Evolutionary conservation across 768 basidiomycete species (phyloP), one percentile per base, ranked within the genome.

Genomic region (Suillus bovinus): DNA sequence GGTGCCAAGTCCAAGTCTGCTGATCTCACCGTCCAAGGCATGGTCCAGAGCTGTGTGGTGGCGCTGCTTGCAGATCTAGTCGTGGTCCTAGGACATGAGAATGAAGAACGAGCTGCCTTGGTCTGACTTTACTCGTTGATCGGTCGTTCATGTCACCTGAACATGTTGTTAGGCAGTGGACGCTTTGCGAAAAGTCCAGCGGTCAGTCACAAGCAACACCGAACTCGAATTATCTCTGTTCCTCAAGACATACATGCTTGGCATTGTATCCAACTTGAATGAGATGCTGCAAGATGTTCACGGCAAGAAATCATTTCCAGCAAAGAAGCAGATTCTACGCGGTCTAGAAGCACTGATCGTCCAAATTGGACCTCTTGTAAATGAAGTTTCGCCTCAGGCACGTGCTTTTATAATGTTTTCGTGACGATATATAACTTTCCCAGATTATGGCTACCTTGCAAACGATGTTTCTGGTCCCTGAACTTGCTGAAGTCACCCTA

Each of bases 381-480:
- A 81, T 49, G 85, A 84, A 52, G 89, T 94, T 59, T 88, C 93
- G 5, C 93, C 94, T 22, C 96, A 98, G 86, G 96, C 94, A 67
- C 60, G 79, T 72, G 22, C 60, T 61, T 39, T 42, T 27, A 27
- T 55, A 24, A 22, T 61, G 10, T 38, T 36, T 59, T 36, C 3
- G 34, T 22, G 41, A 16, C 16, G 39, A 47, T 63, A 33, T 62
- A 67, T 1, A 67, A 66, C 11, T 27, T 55, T 62, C 29, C 17
- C 46, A 99, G 96, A 89, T 98, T 67, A 94, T 99, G 91, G 94
- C 96, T 0, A 94, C 91, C 20, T 83, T 99, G 42, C 96, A 99
- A 76, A 94, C 91, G 7, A 91, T 90, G 77, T 81, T 97, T n/a
- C 74, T 79, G 38, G 81, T 93, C 13, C 82, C 84, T 0, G 89